These are phyloP conservation scores for Knoxia roxburghii DNA, from an alignment of 257 asterid species.

Conservation along the genomic window DNA sequence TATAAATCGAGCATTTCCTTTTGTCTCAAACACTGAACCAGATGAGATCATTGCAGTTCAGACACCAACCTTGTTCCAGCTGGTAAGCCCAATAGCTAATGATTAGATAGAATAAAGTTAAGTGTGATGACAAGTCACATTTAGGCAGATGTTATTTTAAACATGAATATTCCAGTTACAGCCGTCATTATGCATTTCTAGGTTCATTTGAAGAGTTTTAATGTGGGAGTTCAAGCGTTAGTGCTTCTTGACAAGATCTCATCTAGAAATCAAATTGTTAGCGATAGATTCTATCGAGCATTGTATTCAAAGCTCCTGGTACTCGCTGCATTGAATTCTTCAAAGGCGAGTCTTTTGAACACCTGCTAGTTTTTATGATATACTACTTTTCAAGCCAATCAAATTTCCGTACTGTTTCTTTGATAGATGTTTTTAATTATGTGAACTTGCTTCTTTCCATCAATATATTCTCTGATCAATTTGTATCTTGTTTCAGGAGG, in stretches of 20 bases:
- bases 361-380: background rate
- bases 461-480: conserved; percentile 9
- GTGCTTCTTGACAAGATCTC: conserved; percentile 97
- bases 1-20: conserved; percentile 93
- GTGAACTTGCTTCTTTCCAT: too few species aligned
- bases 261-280: conserved; percentile 79
- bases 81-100: conserved; percentile 39
- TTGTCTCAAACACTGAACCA: conserved; percentile 71
- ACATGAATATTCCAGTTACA: background rate
- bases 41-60: conserved; percentile 80
- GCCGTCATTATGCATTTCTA: conserved; percentile 28
- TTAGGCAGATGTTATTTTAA: background rate
- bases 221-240: conserved; percentile 94
- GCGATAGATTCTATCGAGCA: conserved; percentile 95
- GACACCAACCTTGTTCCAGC: conserved; percentile 84
- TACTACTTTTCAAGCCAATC: too few species aligned
- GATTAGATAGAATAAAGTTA: background rate
- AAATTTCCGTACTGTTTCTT: too few species aligned
- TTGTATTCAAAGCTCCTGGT: conserved; percentile 86
- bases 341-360: conserved; percentile 46
- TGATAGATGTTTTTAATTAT: too few species aligned
- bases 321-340: conserved; percentile 94
- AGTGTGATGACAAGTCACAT: background rate
- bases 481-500: too few species aligned
- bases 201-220: conserved; percentile 96